Base-by-base conservation (phyloP, 768 basidiomycete species). In the Dacryopinax primogenitus region DNA sequence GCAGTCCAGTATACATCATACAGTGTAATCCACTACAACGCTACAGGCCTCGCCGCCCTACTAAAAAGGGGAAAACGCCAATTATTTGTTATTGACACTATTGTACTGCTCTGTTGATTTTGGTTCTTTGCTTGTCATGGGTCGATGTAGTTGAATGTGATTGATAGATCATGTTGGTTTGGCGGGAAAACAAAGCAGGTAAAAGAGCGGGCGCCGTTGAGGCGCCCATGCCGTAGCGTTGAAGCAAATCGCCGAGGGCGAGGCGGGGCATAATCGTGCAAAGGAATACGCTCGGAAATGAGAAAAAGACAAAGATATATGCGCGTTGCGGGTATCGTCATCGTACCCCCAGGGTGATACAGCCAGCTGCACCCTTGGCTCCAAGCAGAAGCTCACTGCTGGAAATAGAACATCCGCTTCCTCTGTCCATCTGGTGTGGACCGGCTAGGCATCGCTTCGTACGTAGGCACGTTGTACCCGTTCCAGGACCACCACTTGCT, bases 71-170 rank as follows among this genome's bases (percentile, higher is more conserved):
- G 23, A 18, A 44, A 44, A 44, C 41, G 18, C 41, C 18, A 23
- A 58, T 58, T 58, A 58, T 58, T 58, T 58, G 51, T 58, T 58
- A 13, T 58, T 58, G 51, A 58, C 51, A 58, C 51, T 58, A 58
- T 30, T 26, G 26, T 58, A 58, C 51, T 58, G 23, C 45, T 12
- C 23, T 47, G n/a, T 21, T 47, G 45, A 47, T 47, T 23, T 58
- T 58, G 30, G 26, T 30, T 58, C 26, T 9, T 28, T 13, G 51
- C 18, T 44, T 44, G 41, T 6, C 7, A 18, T 44, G 16, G 41
- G 36, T 37, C 18, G 36, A 37, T 37, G 36, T 37, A 18, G 18
- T 9, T 37, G 36, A 37, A 9, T 9, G 18, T 37, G 36, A 37
- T 15, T 13, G 13, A 47, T 13, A 21, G 23, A 47, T 15, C 13